Percentiles rank a stretch among this genome's conserved stretches.
Evolutionary conservation across 1,284 basidiomycete genomes (phyloP).

Genomic region (Cystobasidiaceae sp.): DNA sequence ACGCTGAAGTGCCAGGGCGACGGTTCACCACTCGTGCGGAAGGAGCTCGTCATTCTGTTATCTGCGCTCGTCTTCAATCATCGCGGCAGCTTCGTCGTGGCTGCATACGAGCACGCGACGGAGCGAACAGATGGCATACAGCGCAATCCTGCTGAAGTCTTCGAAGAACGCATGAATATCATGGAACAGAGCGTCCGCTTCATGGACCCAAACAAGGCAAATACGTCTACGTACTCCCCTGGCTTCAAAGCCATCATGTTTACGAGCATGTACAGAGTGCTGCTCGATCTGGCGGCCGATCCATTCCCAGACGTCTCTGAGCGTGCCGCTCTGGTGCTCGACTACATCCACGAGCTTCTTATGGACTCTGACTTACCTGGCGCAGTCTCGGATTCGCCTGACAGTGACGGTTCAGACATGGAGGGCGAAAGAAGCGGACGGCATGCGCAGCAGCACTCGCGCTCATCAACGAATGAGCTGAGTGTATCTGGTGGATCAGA

Average conservation of each 20-base stretch:
- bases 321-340: constrained; percentile 82
- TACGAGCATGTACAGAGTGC: constrained; percentile 72
- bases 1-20: constrained; percentile 54
- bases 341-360: constrained; percentile 88
- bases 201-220: constrained; percentile 36
- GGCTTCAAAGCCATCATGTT: constrained; percentile 41
- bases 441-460: neutral
- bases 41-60: constrained; percentile 86
- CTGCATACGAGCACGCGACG: constrained; percentile 79
- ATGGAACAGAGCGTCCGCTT: constrained; percentile 38
- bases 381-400: too few relatives aligned
- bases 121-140: constrained; percentile 61
- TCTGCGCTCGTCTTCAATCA: constrained; percentile 93
- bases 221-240: constrained; percentile 36
- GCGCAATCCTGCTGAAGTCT: constrained; percentile 52
- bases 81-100: constrained; percentile 90
- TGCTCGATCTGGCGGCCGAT: constrained; percentile 87
- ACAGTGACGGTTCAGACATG: too few relatives aligned
- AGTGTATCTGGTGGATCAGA: neutral
- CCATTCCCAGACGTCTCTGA: constrained; percentile 88
- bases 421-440: too few relatives aligned
- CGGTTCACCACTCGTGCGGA: constrained; percentile 91
- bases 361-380: constrained; percentile 59
- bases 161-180: constrained; percentile 44
- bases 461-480: neutral